A percentile compares a stretch with the other conserved stretches of the same genome.
phyloP scores from a whole-genome alignment of 352 stramenopile species.

The Albugo candida region DNA sequence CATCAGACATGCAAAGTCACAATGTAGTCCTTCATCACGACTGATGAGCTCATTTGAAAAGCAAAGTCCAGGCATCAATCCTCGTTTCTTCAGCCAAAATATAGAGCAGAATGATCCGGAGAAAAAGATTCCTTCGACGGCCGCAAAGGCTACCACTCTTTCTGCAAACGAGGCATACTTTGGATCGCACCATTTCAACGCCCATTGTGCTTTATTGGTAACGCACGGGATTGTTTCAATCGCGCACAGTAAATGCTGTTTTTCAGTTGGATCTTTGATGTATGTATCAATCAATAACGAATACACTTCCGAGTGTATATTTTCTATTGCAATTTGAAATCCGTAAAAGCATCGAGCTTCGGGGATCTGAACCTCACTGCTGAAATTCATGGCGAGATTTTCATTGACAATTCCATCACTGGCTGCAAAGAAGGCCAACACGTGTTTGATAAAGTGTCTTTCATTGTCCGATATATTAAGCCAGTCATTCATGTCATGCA shows the following conservation, averaged over 20 bases:
- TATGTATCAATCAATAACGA: conserved; percentile 99
- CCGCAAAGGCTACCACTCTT: conserved; percentile 92
- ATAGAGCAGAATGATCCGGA: conserved; percentile 97
- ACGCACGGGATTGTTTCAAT: conserved; percentile 97
- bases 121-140: conserved; percentile 99
- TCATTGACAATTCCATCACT: conserved; percentile 99
- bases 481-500: conserved; percentile 93
- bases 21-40: conserved; percentile 97
- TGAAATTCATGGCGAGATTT: conserved; percentile 98
- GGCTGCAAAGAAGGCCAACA: conserved; percentile 97
- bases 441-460: conserved; percentile 94
- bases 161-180: conserved; percentile 89
- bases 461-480: conserved; percentile 86
- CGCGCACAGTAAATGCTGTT: conserved; percentile 87
- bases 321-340: conserved; percentile 99
- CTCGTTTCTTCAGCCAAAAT: conserved; percentile 99
- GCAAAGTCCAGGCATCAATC: conserved; percentile 95
- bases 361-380: conserved; percentile 90
- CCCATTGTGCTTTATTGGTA: conserved; percentile 93
- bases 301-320: conserved; percentile 99
- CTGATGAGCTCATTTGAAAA: conserved; percentile 99
- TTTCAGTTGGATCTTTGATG: conserved; percentile 91
- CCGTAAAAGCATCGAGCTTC: conserved; percentile 98
- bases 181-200: conserved; percentile 90
- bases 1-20: conserved; percentile 96